Evolutionary conservation across 768 basidiomycete species (phyloP).

Genomic region (Rossbeevera mucosa): DNA sequence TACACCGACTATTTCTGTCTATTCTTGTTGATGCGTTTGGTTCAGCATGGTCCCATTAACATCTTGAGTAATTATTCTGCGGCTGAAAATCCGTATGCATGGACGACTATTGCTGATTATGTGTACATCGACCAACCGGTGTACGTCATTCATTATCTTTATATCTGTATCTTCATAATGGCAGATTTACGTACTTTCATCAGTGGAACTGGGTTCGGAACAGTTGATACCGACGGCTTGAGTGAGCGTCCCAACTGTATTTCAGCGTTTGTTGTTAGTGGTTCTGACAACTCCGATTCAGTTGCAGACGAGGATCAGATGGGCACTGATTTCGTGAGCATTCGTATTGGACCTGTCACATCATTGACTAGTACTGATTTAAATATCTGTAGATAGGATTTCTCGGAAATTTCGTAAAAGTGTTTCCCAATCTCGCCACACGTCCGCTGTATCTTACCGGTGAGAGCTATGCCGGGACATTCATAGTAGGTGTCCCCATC

Average conservation of each 20-base stretch:
- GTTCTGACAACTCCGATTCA: constrained; percentile 15
- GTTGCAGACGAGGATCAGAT: constrained; percentile 60
- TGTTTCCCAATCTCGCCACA: constrained; percentile 62
- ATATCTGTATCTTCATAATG: too few species aligned
- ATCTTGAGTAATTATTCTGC: constrained; percentile 47
- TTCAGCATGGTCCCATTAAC: constrained; percentile 62
- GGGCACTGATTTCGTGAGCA: constrained; percentile 42
- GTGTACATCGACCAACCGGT: constrained; percentile 75
- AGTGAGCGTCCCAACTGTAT: constrained; percentile 31
- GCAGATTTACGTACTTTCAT: background rate
- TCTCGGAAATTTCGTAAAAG: constrained; percentile 63
- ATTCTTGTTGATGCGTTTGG: background rate
- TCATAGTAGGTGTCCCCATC: constrained; percentile 50
- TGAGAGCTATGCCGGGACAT: constrained; percentile 70
- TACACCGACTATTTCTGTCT: background rate
- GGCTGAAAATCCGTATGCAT: constrained; percentile 47
- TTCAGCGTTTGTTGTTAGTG: background rate
- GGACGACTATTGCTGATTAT: constrained; percentile 49
- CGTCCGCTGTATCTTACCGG: constrained; percentile 73
- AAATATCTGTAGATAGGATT: constrained; percentile 61
- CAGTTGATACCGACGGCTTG: constrained; percentile 54
- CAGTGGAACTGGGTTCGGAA: constrained; percentile 60
- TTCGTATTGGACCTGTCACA: background rate
- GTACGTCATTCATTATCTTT: constrained; percentile 14
- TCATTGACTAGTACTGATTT: background rate